These are phyloP conservation scores for Hebeloma cylindrosporum DNA, from an alignment of 768 basidiomycete species.

Conservation along the genomic window DNA sequence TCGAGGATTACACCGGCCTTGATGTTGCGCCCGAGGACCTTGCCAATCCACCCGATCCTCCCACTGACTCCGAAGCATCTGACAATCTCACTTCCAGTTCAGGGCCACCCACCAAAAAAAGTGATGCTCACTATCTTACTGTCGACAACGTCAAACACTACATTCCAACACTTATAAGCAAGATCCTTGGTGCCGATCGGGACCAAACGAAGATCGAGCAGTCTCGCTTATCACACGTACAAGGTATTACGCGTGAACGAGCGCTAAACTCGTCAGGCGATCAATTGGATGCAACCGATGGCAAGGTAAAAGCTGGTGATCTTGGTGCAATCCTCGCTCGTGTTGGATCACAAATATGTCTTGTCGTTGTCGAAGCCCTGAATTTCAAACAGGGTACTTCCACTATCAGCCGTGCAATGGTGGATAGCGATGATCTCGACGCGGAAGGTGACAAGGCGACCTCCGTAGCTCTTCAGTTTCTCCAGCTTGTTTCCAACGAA, in stretches of 20 bases:
- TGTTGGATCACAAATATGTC: slow-evolving; percentile 1
- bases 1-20: neutral
- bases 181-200: neutral
- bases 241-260: neutral
- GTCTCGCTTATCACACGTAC: too few relatives aligned
- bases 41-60: too few relatives aligned
- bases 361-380: slow-evolving; percentile 10
- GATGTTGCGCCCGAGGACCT: neutral
- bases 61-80: neutral
- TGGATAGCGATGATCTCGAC: slow-evolving; percentile 5
- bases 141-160: neutral
- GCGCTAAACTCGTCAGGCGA: neutral
- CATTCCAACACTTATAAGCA: neutral
- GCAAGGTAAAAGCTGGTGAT: slow-evolving; percentile 8
- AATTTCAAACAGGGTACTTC: slow-evolving; percentile 7
- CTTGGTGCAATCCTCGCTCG: slow-evolving; percentile 10
- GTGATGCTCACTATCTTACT: neutral
- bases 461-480: slow-evolving; percentile 4
- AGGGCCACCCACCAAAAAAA: neutral
- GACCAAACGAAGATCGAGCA: too few relatives aligned
- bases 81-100: neutral
- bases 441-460: neutral
- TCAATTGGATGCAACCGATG: neutral
- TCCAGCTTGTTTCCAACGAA: neutral
- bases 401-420: neutral